A percentile compares a stretch with the other conserved stretches of the same genome.
Conservation (phyloP, 768 basidiomycete species). For the Tulasnella sp. region DNA sequence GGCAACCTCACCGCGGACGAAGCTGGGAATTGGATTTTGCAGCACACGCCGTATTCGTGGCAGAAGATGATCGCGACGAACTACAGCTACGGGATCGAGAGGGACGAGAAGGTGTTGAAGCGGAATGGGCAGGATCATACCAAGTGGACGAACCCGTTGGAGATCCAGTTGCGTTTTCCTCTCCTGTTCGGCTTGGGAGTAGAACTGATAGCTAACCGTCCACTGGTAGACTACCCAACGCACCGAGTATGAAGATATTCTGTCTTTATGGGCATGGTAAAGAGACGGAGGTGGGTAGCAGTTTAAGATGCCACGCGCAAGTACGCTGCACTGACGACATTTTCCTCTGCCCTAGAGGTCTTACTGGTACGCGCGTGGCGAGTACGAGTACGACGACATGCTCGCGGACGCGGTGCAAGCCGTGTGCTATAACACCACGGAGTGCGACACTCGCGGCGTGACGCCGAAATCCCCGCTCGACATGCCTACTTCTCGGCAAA, state of each 20-base stretch:
- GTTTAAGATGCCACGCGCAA: neutral
- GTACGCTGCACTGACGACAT: too few species aligned
- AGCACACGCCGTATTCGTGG: constrained; percentile 72
- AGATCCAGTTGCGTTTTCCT: constrained; percentile 46
- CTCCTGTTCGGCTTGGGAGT: neutral
- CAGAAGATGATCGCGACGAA: constrained; percentile 75
- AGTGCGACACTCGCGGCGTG: constrained; percentile 28
- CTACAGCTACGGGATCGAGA: constrained; percentile 83
- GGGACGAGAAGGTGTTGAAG: constrained; percentile 49
- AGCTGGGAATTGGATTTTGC: constrained; percentile 66
- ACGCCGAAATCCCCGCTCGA: constrained; percentile 39
- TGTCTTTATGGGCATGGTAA: constrained; percentile 97
- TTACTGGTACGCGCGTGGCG: constrained; percentile 54
- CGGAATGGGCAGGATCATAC: constrained; percentile 59
- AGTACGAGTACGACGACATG: constrained; percentile 54
- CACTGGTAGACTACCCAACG: constrained; percentile 67
- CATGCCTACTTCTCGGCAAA: constrained; percentile 42
- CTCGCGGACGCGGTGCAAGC: constrained; percentile 33
- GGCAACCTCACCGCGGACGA: constrained; percentile 70
- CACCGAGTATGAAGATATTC: constrained; percentile 84
- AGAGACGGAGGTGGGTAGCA: constrained; percentile 65
- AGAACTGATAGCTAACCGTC: neutral
- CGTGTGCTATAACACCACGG: constrained; percentile 35
- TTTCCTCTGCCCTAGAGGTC: too few species aligned
- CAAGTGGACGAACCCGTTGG: constrained; percentile 91